Base-by-base conservation (phyloP, 1,139 yeast genomes). In the Pichia sp. region DNA sequence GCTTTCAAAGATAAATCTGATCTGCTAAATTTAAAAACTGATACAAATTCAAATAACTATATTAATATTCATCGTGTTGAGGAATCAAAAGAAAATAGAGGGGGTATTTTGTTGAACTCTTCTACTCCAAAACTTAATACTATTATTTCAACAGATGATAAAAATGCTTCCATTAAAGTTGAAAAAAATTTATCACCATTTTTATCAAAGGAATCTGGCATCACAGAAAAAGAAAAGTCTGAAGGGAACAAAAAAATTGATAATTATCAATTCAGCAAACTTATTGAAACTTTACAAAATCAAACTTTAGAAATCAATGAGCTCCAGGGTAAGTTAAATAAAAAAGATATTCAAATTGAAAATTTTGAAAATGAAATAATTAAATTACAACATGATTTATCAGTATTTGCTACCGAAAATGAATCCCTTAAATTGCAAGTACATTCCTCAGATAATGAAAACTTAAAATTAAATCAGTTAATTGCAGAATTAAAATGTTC, bases 361-460 rank as follows among this genome's bases (percentile, higher is more conserved):
- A 42, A 44, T 31, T 40, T 39, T 46, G 47, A 39, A 40, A 41
- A 26, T 43, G 41, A 31, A 41, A 44, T 28, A 44, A 44, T 18
- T 9, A 51, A 10, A 25, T 51, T 29, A 40, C 18, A 30, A 6
- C 34, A 39, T 27, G 56, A 55, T 10, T 51, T 47, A 27, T 47
- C 49, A 10, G 32, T 25, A 7, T 44, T 52, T 26, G 30, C 25
- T 4, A 29, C 39, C 6, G 10, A 32, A 9, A 34, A 35, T 11
- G 25, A 31, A 7, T 11, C 25, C 4, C n/a, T 40, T 42, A 52
- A 26, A 26, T 40, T 7, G 18, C 11, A 32, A 28, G 11, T 7
- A 26, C 40, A 18, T 39, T 39, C 3, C 30, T 34, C 7, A 34
- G 8, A 11, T 39, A 46, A n/a, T 25, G 7, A 7, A 28, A 40